These are phyloP conservation scores for Xanthoceras sorbifolium DNA, from an alignment of 345 rosid genomes.

Conservation along the genomic window DNA sequence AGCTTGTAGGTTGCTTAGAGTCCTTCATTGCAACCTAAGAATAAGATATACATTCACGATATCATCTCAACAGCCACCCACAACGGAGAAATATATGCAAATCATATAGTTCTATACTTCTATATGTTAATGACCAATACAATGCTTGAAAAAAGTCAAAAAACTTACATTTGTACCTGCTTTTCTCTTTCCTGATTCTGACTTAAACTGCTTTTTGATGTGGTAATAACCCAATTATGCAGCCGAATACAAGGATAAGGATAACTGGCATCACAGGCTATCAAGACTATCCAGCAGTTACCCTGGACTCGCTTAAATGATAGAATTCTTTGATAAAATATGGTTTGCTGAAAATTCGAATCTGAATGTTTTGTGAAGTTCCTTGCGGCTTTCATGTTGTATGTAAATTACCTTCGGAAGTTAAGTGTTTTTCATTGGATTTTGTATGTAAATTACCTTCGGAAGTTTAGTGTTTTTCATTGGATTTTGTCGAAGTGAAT, in stretches of 20 bases:
- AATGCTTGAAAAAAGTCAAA: neutral
- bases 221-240: slow-evolving; percentile 29
- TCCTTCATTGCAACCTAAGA: neutral
- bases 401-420: slow-evolving; percentile 25
- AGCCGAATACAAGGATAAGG: slow-evolving; percentile 90
- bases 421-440: neutral
- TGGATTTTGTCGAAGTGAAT: neutral
- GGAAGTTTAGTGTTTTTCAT: neutral
- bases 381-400: slow-evolving; percentile 8
- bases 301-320: slow-evolving; percentile 38
- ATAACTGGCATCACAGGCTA: slow-evolving; percentile 84
- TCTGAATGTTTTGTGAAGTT: slow-evolving; percentile 4
- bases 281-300: slow-evolving; percentile 63
- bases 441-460: slow-evolving; percentile 11
- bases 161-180: neutral
- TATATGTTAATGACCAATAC: neutral
- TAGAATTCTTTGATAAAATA: neutral
- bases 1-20: neutral
- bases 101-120: neutral
- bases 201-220: slow-evolving; percentile 1
- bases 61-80: neutral
- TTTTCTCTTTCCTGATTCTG: neutral
- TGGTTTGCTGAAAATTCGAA: neutral
- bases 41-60: neutral
- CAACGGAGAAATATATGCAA: neutral